Evolutionary conservation across 177 flowering plant species (phyloP), one percentile per base, ranked within the genome.

Genomic region (Vitis hybrid): DNA sequence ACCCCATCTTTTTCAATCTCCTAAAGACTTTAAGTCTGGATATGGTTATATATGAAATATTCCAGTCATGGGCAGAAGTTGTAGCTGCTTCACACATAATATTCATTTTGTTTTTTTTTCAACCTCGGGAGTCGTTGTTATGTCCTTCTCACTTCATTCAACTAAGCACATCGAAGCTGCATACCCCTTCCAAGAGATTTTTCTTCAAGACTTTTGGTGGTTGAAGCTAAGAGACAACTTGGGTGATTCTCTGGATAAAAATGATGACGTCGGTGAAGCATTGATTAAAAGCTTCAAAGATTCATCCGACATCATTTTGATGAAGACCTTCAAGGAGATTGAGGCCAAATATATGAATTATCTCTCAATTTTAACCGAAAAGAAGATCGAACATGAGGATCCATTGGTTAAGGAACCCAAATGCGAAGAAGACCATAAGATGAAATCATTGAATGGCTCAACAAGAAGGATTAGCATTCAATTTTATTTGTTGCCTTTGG

Each of bases 11-110:
- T 63, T 17, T 51, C 34, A 18, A 21, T 5, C 62, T 76, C 10
- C 59, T 82, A 0, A 4, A 69, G 1, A 65, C 17, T 12, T 14
- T 76, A 2, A 71, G 64, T 1, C 84, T 82, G 0, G 70, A 79
- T 55, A 12, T 77, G 52, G 9, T 82, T 7, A 56, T 82, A 19
- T 79, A 76, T 70, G 84, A 82, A 23, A 58, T 69, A 4, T 14
- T 76, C 48, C 78, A 76, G 50, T 65, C 75, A 4, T 82, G 82
- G 84, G 84, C 75, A 0, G 70, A 80, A 0, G 15, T 1, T 2
- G 21, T 55, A 0, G 79, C 81, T 10, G 13, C 15, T 1, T 45
- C 21, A 21, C 58, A 0, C 60, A 19, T 3, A 60, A 62, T 12
- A 72, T 81, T 23, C 79, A 77, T 0, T 67, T 77, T 5, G 67